These are phyloP conservation scores for Candida morakotiae DNA, from an alignment of 805 yeast species.

Conservation along the genomic window DNA sequence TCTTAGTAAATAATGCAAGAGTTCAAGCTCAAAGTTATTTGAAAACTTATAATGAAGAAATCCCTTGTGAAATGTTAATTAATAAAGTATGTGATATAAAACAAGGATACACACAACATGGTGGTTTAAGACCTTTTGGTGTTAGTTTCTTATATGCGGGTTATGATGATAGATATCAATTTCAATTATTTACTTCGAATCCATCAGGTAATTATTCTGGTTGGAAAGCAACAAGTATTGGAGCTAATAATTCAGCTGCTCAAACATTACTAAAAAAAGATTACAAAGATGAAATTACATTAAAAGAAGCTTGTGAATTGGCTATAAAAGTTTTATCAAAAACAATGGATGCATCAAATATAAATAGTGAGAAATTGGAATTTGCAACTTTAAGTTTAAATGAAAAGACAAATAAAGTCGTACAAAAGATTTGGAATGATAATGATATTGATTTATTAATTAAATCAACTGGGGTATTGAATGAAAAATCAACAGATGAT, in stretches of 20 bases:
- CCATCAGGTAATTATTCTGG: constrained; percentile 98
- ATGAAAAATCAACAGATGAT: constrained; percentile 27
- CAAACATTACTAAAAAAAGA: constrained; percentile 95
- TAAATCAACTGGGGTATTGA: constrained; percentile 66
- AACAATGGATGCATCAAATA: constrained; percentile 85
- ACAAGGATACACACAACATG: constrained; percentile 98
- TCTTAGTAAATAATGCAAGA: constrained; percentile 84
- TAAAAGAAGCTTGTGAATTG: constrained; percentile 76
- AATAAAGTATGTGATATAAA: constrained; percentile 87
- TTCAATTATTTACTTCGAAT: constrained; percentile 90
- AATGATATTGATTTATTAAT: constrained; percentile 71
- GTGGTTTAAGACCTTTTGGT: constrained; percentile 98
- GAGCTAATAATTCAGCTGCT: constrained; percentile 94
- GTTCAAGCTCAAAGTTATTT: constrained; percentile 78
- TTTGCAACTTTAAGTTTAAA: constrained; percentile 71
- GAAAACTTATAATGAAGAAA: constrained; percentile 83
- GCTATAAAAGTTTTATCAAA: constrained; percentile 90
- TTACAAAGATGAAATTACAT: constrained; percentile 72
- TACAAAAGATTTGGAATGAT: constrained; percentile 76
- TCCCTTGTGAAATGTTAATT: constrained; percentile 90
- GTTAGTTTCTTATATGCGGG: constrained; percentile 97
- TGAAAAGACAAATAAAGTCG: constrained; percentile 47
- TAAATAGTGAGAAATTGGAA: constrained; percentile 88
- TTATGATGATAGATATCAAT: constrained; percentile 82
- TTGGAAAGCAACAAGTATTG: constrained; percentile 97